Percentiles rank a stretch among this genome's conserved stretches.
phyloP scores from a whole-genome alignment of 352 stramenopile genomes.

The Albugo candida region DNA sequence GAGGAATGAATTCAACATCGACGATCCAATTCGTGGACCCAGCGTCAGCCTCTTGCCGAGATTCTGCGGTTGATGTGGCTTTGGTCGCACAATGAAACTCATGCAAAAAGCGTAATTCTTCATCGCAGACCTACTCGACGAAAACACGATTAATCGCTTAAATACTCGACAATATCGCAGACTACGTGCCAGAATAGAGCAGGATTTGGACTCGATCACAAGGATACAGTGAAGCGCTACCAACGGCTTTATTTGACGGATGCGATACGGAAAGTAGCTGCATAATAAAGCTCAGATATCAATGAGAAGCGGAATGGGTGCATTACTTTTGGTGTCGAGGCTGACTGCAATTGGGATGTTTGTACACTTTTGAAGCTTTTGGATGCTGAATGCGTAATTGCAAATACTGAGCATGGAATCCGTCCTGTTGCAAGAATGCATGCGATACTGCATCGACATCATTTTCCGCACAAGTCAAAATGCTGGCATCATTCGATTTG shows the following conservation, averaged over 20 bases:
- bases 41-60: too few species aligned
- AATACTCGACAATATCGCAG: neutral
- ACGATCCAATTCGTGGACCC: conserved; percentile 12
- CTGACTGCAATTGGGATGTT: too few species aligned
- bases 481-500: too few species aligned
- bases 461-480: too few species aligned
- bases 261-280: conserved; percentile 47
- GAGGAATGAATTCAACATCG: conserved; percentile 32
- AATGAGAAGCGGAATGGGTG: neutral
- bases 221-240: conserved; percentile 23
- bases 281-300: neutral
- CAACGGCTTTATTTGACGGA: conserved; percentile 28
- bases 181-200: conserved; percentile 22
- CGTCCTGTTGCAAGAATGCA: too few species aligned
- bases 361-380: too few species aligned
- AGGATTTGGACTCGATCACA: conserved; percentile 40
- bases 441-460: too few species aligned
- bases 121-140: conserved; percentile 31
- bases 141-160: neutral
- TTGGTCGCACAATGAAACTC: conserved; percentile 17
- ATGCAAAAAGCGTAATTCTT: conserved; percentile 37
- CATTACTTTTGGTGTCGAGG: conserved; percentile 1
- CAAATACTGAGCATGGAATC: too few species aligned
- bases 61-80: too few species aligned
- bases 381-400: too few species aligned